A percentile compares a stretch with the other conserved stretches of the same genome.
These are phyloP conservation scores for Vigna nakashimae DNA, from an alignment of 306 rosid species.

Conservation along the genomic window DNA sequence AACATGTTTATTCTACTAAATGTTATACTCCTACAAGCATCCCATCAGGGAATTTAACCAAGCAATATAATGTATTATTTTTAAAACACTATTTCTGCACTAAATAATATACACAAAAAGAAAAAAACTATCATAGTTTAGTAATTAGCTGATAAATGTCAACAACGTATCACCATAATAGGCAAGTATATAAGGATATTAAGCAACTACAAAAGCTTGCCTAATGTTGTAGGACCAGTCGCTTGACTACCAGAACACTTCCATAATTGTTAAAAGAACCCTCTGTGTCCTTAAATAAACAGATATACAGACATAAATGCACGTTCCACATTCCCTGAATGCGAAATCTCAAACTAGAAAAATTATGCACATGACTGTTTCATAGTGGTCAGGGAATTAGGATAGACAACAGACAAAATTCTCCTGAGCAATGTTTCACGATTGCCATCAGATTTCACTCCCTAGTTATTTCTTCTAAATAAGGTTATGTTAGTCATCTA, in stretches of 20 bases:
- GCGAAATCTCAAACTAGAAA: not conserved
- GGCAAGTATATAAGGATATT: not conserved
- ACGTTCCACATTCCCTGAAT: not conserved
- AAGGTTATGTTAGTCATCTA: too few relatives aligned
- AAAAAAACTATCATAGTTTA: not conserved
- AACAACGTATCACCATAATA: not conserved
- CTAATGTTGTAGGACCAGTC: not conserved
- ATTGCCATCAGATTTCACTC: not conserved
- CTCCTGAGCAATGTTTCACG: not conserved
- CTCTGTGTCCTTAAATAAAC: not conserved
- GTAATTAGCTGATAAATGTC: not conserved
- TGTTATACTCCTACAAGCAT: too few relatives aligned
- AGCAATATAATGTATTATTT: not conserved
- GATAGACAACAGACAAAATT: constrained; percentile 13
- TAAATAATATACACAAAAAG: not conserved
- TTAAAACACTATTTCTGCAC: not conserved
- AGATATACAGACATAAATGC: not conserved
- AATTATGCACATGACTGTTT: not conserved
- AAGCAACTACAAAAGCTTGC: not conserved
- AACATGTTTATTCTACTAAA: too few relatives aligned
- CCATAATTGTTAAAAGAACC: not conserved
- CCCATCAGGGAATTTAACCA: not conserved
- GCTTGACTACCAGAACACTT: not conserved
- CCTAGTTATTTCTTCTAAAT: too few relatives aligned
- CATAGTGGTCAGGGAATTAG: not conserved